Base-by-base conservation (phyloP, 805 yeast genomes). In the Starmerella stellata region DNA sequence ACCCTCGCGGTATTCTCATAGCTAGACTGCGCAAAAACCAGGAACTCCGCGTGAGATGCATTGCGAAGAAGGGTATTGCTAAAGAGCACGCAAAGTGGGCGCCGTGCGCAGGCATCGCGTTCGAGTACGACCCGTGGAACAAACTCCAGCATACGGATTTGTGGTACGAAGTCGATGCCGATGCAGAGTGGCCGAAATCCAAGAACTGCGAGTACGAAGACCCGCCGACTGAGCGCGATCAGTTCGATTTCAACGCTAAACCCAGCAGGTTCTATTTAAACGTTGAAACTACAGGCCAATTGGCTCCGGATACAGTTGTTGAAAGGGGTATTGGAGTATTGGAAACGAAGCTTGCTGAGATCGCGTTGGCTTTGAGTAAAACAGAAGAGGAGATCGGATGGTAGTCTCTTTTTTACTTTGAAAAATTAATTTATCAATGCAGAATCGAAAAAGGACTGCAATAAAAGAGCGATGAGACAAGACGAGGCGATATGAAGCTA, bases 61-160 rank as follows among this genome's bases (percentile, higher is more conserved):
- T 90, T 45, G 98, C 99, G 39, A 90, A 90, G 60, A 90, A 90
- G 64, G 98, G 96, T 33, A 83, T 83, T 42, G 80, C 94, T 36
- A 85, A 85, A 57, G 99, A 90, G 57, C 99, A 90, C 56, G 95
- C 98, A 36, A 90, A 90, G 55, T 90, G 99, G 99, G 76, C 90
- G 5, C 95, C 98, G 11, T 78, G 93, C 48, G 70, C 95, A 0
- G 96, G 96, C 18, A 71, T 87, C 39, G 95, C 93, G 16, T 87
- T 87, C 52, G 98, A 87, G 59, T 87, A 87, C 55, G 98, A 87
- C 54, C 98, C 99, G n/a, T 87, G 94, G 92, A 90, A 90, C 61
- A 90, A 87, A 61, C 68, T 90, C 52, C 77, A 79, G 55, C 98
- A 90, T 57, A 90, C 98, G 0, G 94, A 83, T 51, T 80, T 71